Evolutionary conservation across 176 grass and related monocot species (phyloP).

Genomic region (Carex cristatella): DNA sequence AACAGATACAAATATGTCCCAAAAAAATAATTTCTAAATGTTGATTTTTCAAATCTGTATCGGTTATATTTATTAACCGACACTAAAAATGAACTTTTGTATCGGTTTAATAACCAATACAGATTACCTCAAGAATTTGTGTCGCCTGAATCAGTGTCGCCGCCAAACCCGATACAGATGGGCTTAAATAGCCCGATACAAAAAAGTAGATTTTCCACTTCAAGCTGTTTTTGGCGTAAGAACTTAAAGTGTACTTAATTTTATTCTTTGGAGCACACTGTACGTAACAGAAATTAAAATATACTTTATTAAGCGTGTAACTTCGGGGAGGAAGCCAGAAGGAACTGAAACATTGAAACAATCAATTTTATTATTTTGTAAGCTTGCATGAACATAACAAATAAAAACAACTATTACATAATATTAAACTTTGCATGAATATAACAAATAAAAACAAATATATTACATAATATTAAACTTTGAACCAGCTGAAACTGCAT

Average conservation of each 20-base stretch:
- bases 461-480: background rate
- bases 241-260: background rate
- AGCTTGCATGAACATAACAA: background rate
- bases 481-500: background rate
- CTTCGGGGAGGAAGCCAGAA: background rate
- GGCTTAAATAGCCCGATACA: too few relatives aligned
- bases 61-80: too few relatives aligned
- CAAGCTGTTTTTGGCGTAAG: background rate
- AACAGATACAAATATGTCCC: too few relatives aligned
- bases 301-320: background rate
- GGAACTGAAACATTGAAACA: background rate
- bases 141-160: too few relatives aligned
- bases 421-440: background rate
- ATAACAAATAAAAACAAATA: background rate
- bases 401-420: too few relatives aligned
- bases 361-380: conserved; percentile 13
- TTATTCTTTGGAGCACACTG: background rate
- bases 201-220: too few relatives aligned
- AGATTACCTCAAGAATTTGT: too few relatives aligned
- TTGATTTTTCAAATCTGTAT: too few relatives aligned
- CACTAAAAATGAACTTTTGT: too few relatives aligned
- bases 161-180: too few relatives aligned
- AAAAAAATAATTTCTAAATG: too few relatives aligned
- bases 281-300: background rate
- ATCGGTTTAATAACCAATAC: too few relatives aligned